Conservation (phyloP, 75 land plant genomes). For the Pinus tabuliformis region DNA sequence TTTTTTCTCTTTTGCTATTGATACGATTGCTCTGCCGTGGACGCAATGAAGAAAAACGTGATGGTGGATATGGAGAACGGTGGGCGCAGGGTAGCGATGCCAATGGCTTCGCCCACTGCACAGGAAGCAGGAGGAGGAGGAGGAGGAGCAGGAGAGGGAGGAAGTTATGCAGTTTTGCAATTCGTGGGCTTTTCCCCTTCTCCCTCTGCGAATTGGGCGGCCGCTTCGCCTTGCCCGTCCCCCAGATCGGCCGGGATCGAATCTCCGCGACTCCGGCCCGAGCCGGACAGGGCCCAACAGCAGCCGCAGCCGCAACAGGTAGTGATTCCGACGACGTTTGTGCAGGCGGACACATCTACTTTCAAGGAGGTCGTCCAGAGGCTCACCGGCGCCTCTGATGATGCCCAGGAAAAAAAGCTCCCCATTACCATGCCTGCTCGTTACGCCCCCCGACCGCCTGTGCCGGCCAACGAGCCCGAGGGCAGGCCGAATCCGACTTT, state of each 20-base stretch:
- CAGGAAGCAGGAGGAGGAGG: background rate
- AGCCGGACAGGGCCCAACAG: conserved; percentile 39
- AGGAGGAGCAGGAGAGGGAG: background rate
- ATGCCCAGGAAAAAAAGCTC: conserved; percentile 26
- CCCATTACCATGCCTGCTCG: conserved; percentile 34
- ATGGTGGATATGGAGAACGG: background rate
- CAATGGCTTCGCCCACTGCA: background rate
- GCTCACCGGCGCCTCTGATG: conserved; percentile 49
- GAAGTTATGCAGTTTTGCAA: background rate
- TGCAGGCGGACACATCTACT: conserved; percentile 51
- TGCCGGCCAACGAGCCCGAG: background rate
- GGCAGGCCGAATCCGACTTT: conserved; percentile 6
- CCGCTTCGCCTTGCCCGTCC: background rate
- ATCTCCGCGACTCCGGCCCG: background rate
- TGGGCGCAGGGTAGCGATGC: background rate
- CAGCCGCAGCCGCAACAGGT: conserved; percentile 61
- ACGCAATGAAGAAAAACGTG: background rate
- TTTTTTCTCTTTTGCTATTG: background rate
- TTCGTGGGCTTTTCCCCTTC: background rate
- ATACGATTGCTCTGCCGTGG: background rate
- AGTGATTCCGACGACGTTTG: conserved; percentile 39
- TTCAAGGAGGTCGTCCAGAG: conserved; percentile 64
- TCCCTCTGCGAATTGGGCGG: background rate
- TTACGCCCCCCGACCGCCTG: background rate
- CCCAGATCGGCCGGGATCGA: background rate